Evolutionary conservation across 2,329 filamentous ascomycete genomes (phyloP).

Genomic region (Nothopassalora personata): DNA sequence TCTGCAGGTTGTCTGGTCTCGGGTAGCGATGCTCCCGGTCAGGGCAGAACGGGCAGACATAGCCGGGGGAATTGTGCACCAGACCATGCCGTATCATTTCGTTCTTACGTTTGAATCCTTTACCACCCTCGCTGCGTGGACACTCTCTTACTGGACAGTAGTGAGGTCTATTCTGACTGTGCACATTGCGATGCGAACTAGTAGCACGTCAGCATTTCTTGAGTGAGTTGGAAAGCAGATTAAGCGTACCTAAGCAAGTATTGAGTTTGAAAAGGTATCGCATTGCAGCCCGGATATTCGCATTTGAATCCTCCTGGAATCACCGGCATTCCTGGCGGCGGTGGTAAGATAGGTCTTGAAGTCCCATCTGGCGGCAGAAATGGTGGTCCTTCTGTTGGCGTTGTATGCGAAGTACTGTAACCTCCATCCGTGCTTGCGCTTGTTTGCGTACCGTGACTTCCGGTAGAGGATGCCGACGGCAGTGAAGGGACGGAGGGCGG

Average conservation of each 20-base stretch:
- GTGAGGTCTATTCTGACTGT: conserved; percentile 58
- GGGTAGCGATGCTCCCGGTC: conserved; percentile 93
- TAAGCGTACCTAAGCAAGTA: conserved; percentile 62
- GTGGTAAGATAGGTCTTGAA: conserved; percentile 24
- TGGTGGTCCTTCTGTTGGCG: conserved; percentile 32
- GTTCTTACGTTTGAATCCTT: conserved; percentile 64
- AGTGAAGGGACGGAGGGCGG: conserved; percentile 20
- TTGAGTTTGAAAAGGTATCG: conserved; percentile 69
- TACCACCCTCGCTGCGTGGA: conserved; percentile 55
- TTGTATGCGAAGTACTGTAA: conserved; percentile 33
- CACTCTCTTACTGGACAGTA: conserved; percentile 58
- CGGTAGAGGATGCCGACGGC: conserved; percentile 28
- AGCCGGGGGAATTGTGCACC: conserved; percentile 90
- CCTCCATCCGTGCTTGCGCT: conserved; percentile 28
- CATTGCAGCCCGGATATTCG: conserved; percentile 59
- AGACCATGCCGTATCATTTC: conserved; percentile 74
- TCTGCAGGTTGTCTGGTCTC: conserved; percentile 88
- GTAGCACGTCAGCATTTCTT: background rate
- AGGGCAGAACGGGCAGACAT: conserved; percentile 92
- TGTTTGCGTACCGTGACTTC: conserved; percentile 25
- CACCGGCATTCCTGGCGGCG: conserved; percentile 32
- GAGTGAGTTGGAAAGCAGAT: background rate
- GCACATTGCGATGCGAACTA: conserved; percentile 66
- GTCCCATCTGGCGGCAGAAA: conserved; percentile 26
- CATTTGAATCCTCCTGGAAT: conserved; percentile 51